Conservation (phyloP, 139 green algal genomes). For the Nannochloris sp. region DNA sequence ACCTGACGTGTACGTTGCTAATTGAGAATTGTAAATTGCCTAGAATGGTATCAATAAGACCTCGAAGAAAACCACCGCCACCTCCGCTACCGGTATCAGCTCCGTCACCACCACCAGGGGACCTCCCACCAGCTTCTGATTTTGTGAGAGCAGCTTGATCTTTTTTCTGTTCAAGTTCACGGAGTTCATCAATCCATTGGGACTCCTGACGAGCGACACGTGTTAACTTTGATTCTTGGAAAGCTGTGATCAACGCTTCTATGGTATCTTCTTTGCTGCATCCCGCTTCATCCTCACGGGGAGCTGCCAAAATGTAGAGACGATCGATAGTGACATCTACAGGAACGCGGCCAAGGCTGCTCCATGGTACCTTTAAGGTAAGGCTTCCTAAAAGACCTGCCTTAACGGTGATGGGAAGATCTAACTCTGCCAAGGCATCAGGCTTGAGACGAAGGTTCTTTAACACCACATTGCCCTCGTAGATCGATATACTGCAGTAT, state of each 20-base stretch:
- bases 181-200: constrained; percentile 4
- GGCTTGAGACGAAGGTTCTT: constrained; percentile 82
- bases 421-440: constrained; percentile 79
- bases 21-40: constrained; percentile 81
- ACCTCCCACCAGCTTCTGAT: neutral
- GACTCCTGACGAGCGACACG: constrained; percentile 16
- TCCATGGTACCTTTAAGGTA: constrained; percentile 92
- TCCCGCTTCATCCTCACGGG: constrained; percentile 19
- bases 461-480: constrained; percentile 84
- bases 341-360: constrained; percentile 70
- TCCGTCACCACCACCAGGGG: neutral
- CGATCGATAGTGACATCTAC: constrained; percentile 89
- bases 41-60: constrained; percentile 75
- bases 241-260: constrained; percentile 1
- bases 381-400: constrained; percentile 82
- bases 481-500: constrained; percentile 65
- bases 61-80: constrained; percentile 40
- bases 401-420: constrained; percentile 85
- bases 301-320: constrained; percentile 82
- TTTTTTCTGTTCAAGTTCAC: constrained; percentile 14
- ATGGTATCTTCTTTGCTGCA: neutral
- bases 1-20: constrained; percentile 89
- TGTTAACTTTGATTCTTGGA: constrained; percentile 15
- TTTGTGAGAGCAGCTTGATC: constrained; percentile 14
- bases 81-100: neutral